A percentile compares a stretch with the other conserved stretches of the same genome.
Conservation (phyloP, 768 basidiomycete species). For the Panaeolus papilionaceus region DNA sequence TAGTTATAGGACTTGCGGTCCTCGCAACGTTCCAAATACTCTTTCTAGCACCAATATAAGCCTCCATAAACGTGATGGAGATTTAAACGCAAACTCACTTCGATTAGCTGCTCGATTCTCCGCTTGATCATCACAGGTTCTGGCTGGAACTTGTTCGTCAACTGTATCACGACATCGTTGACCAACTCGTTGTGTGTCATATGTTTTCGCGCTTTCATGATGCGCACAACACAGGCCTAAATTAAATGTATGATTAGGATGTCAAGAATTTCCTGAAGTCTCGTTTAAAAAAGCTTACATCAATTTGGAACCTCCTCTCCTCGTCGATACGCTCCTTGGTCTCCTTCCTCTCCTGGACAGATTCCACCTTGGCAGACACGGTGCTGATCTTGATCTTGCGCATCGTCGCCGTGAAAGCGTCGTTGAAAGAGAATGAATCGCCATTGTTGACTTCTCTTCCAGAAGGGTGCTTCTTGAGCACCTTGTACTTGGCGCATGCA, state of each 20-base stretch:
- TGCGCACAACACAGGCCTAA: conserved; percentile 95
- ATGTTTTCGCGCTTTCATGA: conserved; percentile 95
- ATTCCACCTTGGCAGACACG: conserved; percentile 88
- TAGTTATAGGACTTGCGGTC: conserved; percentile 92
- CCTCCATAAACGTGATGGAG: conserved; percentile 1
- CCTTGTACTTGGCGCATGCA: conserved; percentile 93
- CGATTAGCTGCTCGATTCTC: conserved; percentile 91
- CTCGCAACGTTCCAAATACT: conserved; percentile 91
- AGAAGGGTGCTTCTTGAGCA: conserved; percentile 90
- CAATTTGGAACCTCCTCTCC: conserved; percentile 87
- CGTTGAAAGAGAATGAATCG: conserved; percentile 93
- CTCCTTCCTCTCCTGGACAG: conserved; percentile 84
- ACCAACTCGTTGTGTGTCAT: conserved; percentile 90
- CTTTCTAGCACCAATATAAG: conserved; percentile 59
- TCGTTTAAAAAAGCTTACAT: conserved; percentile 61
- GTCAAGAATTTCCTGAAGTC: conserved; percentile 23
- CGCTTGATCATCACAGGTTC: conserved; percentile 90
- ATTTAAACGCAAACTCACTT: conserved; percentile 55
- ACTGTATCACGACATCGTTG: conserved; percentile 88
- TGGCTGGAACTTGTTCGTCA: conserved; percentile 85
- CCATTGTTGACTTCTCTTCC: conserved; percentile 77
- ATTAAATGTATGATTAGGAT: conserved; percentile 14
- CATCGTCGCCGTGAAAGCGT: conserved; percentile 77
- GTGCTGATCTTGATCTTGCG: conserved; percentile 95
- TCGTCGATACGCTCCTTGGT: conserved; percentile 92